phyloP scores from a whole-genome alignment of 352 stramenopile genomes.

The Chrysophaeum taylorii region DNA sequence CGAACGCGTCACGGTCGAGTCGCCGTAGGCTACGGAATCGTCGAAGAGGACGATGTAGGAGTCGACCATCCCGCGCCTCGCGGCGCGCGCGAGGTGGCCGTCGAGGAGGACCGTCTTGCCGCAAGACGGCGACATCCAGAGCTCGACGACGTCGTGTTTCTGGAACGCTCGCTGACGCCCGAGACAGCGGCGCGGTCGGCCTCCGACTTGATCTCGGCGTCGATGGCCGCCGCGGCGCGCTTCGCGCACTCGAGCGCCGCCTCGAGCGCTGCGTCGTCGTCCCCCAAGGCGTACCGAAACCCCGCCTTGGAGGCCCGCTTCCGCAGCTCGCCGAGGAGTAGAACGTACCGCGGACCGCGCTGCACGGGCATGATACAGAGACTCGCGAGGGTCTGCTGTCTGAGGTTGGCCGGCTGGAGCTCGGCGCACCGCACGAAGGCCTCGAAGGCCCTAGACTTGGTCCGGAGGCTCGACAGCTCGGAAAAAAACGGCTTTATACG shows the following conservation, averaged over 20 bases:
- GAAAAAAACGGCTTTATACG: background rate
- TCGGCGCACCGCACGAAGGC: background rate
- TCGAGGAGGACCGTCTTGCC: background rate
- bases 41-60: constrained; percentile 7
- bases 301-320: constrained; percentile 12
- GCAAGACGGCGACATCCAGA: background rate
- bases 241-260: background rate
- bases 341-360: constrained; percentile 18
- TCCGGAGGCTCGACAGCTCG: background rate
- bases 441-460: background rate
- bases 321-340: constrained; percentile 18
- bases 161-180: background rate
- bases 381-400: constrained; percentile 12
- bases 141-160: background rate
- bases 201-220: background rate
- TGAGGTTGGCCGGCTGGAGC: constrained; percentile 1
- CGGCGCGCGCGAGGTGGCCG: background rate
- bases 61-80: constrained; percentile 2
- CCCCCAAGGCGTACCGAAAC: background rate
- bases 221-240: background rate
- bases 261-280: background rate
- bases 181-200: background rate
- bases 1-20: too few species aligned
- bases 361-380: constrained; percentile 25
- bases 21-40: background rate